phyloP scores from a whole-genome alignment of 1,284 basidiomycete species.

The Ganoderma lingzhi region DNA sequence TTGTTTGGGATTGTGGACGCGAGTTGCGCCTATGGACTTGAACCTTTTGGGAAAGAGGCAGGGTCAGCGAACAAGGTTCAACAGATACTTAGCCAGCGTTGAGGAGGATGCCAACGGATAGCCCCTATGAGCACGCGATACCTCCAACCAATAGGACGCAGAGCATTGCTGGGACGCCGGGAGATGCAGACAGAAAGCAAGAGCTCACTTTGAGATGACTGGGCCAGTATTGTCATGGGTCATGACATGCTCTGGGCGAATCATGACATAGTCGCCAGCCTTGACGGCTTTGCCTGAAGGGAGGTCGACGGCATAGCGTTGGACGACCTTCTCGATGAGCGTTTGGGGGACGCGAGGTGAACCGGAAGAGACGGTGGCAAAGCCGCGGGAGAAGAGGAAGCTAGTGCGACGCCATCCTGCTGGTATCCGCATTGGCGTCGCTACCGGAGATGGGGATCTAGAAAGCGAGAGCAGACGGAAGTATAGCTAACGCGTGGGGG shows the following conservation, averaged over 20 bases:
- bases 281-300: constrained; percentile 80
- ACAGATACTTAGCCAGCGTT: not conserved
- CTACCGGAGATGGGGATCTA: not conserved
- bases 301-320: constrained; percentile 93
- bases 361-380: constrained; percentile 46
- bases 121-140: not conserved
- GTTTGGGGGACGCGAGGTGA: constrained; percentile 74
- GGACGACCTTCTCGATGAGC: constrained; percentile 97
- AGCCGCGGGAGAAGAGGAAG: constrained; percentile 34
- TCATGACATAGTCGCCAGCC: constrained; percentile 99
- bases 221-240: constrained; percentile 99
- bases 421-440: constrained; percentile 23
- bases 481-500: too few species aligned
- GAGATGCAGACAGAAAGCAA: not conserved
- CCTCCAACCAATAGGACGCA: not conserved
- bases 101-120: not conserved
- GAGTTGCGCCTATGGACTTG: constrained; percentile 92
- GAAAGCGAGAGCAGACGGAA: not conserved
- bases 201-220: constrained; percentile 90
- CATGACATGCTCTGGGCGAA: constrained; percentile 97
- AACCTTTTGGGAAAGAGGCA: constrained; percentile 65
- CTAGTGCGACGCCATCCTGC: constrained; percentile 5
- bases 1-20: constrained; percentile 84
- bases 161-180: not conserved
- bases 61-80: not conserved